These are phyloP conservation scores for Biscogniauxia mediterranea DNA, from an alignment of 2,329 filamentous ascomycete genomes.

Conservation along the genomic window DNA sequence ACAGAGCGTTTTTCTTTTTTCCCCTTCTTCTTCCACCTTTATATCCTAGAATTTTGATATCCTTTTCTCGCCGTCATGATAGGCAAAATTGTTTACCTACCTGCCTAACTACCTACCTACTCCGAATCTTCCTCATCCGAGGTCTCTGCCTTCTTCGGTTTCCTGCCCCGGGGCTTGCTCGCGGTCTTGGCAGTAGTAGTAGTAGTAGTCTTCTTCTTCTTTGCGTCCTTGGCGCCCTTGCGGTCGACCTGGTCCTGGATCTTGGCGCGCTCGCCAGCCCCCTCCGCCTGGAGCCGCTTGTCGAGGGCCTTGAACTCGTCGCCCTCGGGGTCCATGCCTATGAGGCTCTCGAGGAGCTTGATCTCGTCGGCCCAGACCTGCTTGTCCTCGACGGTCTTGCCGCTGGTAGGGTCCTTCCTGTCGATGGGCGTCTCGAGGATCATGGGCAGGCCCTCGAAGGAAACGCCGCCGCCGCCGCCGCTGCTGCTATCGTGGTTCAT, in stretches of 20 bases:
- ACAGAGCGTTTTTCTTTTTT: not conserved
- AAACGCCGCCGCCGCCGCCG: not conserved
- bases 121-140: constrained; percentile 28
- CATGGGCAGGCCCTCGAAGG: constrained; percentile 78
- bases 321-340: constrained; percentile 78
- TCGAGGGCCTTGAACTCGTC: constrained; percentile 70
- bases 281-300: constrained; percentile 62
- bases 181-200: constrained; percentile 24
- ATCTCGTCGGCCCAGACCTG: constrained; percentile 90
- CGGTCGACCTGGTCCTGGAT: constrained; percentile 77
- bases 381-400: constrained; percentile 72
- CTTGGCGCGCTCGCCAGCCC: constrained; percentile 68
- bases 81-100: not conserved
- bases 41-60: not conserved
- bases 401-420: constrained; percentile 56
- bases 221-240: constrained; percentile 62
- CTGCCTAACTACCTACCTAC: constrained; percentile 3
- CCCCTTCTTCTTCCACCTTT: no score
- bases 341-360: constrained; percentile 84
- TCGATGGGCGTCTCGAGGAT: constrained; percentile 96
- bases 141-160: constrained; percentile 24
- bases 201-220: constrained; percentile 34
- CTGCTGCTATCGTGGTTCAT: constrained; percentile 68
- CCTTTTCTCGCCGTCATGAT: not conserved
- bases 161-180: constrained; percentile 17